Evolutionary conservation across 768 basidiomycete genomes (phyloP).

Genomic region (Lactarius sp.): DNA sequence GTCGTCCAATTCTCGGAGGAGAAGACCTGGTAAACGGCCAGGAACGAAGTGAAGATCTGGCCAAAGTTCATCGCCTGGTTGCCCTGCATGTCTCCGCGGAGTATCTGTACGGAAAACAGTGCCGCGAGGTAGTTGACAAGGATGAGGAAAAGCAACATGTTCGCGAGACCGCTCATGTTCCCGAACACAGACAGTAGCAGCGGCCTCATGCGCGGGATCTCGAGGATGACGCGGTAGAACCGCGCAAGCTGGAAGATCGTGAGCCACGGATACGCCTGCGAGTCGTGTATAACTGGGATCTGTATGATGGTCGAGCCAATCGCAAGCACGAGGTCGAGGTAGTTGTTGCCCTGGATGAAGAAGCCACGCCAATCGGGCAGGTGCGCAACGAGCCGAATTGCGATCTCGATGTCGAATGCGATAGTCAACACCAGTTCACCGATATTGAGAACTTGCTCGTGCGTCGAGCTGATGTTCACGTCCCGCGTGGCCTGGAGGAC

Average conservation of each 20-base stretch:
- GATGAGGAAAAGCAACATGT: conserved; percentile 89
- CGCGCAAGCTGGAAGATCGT: conserved; percentile 80
- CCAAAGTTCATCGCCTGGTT: conserved; percentile 65
- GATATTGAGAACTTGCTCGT: conserved; percentile 48
- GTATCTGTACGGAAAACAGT: conserved; percentile 74
- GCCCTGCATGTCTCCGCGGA: conserved; percentile 72
- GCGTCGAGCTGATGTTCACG: conserved; percentile 43
- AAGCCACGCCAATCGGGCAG: conserved; percentile 83
- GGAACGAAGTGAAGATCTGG: conserved; percentile 77
- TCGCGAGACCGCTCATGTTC: conserved; percentile 83
- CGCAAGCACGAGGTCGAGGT: conserved; percentile 72
- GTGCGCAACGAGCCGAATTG: conserved; percentile 62
- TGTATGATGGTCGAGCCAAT: conserved; percentile 75
- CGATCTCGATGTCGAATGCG: conserved; percentile 85
- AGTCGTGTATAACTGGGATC: conserved; percentile 67
- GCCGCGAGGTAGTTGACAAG: conserved; percentile 84
- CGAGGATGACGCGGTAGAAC: conserved; percentile 90
- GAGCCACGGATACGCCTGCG: conserved; percentile 77
- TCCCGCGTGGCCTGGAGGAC: conserved; percentile 66
- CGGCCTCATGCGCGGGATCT: conserved; percentile 85
- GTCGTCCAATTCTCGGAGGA: conserved; percentile 95
- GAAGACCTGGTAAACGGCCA: conserved; percentile 84
- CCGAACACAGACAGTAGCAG: conserved; percentile 85
- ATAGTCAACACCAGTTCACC: conserved; percentile 75
- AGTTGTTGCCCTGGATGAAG: conserved; percentile 55